phyloP scores from a whole-genome alignment of 345 rosid genomes.

The Salix dunnii region DNA sequence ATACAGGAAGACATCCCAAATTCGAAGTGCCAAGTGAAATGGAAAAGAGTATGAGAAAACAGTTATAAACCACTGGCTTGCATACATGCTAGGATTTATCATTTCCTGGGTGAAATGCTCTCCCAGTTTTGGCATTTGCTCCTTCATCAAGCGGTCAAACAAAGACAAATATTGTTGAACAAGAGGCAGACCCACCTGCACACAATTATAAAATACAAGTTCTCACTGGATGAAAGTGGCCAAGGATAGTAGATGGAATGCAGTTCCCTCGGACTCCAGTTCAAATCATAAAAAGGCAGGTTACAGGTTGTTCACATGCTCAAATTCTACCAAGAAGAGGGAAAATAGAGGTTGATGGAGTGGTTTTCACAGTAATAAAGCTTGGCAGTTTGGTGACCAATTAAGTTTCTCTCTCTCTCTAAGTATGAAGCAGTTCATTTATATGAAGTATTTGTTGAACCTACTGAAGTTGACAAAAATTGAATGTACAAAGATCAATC shows the following conservation, averaged over 20 bases:
- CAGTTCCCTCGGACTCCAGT: not conserved
- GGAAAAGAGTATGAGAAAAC: slow-evolving; percentile 95
- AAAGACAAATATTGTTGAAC: slow-evolving; percentile 85
- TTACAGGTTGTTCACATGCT: not conserved
- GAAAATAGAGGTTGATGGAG: not conserved
- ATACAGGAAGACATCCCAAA: slow-evolving; percentile 92
- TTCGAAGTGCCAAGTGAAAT: slow-evolving; percentile 84
- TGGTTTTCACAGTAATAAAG: not conserved
- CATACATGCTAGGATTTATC: slow-evolving; percentile 99
- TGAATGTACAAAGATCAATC: not conserved
- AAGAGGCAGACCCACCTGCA: slow-evolving; percentile 86
- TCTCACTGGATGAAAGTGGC: not conserved
- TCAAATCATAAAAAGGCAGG: not conserved
- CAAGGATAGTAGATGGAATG: not conserved
- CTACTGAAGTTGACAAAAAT: not conserved
- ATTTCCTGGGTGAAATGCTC: slow-evolving; percentile 80
- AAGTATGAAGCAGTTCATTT: not conserved
- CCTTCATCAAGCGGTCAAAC: slow-evolving; percentile 70
- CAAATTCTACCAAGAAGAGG: not conserved
- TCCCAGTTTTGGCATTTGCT: slow-evolving; percentile 85
- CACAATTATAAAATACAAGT: not conserved
- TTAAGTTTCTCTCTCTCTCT: not conserved
- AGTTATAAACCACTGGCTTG: slow-evolving; percentile 98
- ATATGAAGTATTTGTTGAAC: not conserved
- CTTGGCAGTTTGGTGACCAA: not conserved